These are phyloP conservation scores for Dissophora globulifera DNA, from an alignment of 192 early-diverging fungal species.

Conservation along the genomic window DNA sequence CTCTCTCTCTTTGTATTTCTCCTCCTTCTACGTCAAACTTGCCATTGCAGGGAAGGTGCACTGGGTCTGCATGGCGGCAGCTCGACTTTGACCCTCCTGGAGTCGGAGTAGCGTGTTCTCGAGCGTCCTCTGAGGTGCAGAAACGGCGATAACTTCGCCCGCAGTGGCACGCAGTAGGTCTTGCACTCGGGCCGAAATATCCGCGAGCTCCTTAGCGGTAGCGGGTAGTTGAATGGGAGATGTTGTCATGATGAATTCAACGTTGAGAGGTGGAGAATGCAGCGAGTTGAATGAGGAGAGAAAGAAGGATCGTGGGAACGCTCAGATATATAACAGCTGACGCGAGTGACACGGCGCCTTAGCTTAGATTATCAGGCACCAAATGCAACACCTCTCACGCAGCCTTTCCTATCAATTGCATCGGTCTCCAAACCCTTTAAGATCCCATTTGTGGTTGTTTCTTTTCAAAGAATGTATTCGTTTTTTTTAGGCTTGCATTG, in stretches of 20 bases:
- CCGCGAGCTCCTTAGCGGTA: slow-evolving; percentile 10
- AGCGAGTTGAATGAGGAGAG: background rate
- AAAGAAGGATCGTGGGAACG: no score
- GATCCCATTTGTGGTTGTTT: no score
- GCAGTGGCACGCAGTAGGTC: slow-evolving; percentile 10
- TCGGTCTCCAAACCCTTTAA: no score
- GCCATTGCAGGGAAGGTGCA: slow-evolving; percentile 50
- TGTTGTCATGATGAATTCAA: slow-evolving; percentile 17
- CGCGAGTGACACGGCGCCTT: no score
- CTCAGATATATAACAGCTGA: no score
- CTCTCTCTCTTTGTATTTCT: background rate
- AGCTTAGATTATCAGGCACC: no score
- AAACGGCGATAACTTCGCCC: slow-evolving; percentile 19
- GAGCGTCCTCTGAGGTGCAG: slow-evolving; percentile 12
- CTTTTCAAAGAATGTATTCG: no score
- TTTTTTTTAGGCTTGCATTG: no score
- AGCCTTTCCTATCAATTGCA: no score
- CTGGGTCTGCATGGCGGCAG: slow-evolving; percentile 31
- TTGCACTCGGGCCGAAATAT: slow-evolving; percentile 3
- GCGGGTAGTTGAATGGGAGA: slow-evolving; percentile 36
- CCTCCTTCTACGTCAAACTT: no score
- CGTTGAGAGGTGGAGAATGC: no score
- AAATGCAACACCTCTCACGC: no score
- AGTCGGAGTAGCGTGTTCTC: slow-evolving; percentile 27
- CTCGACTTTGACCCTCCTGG: slow-evolving; percentile 35